phyloP scores from a whole-genome alignment of 2,329 filamentous ascomycete species.

The Colletotrichum trifolii region DNA sequence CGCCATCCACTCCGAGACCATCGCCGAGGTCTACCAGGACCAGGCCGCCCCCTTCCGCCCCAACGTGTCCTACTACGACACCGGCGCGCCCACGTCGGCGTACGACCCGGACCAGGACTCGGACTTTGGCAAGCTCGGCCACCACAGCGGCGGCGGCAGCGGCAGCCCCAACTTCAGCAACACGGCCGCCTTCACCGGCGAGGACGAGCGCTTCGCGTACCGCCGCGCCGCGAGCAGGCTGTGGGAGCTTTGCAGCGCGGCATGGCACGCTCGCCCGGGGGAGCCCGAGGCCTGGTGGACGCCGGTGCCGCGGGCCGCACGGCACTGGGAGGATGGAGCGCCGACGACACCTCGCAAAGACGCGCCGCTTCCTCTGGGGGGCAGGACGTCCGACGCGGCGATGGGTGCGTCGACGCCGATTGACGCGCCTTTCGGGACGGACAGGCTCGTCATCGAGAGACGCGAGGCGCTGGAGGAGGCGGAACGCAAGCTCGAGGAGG shows the following conservation, averaged over 20 bases:
- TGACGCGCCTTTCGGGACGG: slow-evolving; percentile 49
- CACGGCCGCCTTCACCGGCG: slow-evolving; percentile 76
- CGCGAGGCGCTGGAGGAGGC: slow-evolving; percentile 48
- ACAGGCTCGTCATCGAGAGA: slow-evolving; percentile 44
- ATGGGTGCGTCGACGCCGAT: slow-evolving; percentile 42
- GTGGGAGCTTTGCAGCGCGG: slow-evolving; percentile 82
- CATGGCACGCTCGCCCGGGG: slow-evolving; percentile 75
- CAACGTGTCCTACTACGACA: slow-evolving; percentile 76
- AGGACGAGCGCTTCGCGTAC: slow-evolving; percentile 85
- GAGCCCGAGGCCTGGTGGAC: slow-evolving; percentile 64
- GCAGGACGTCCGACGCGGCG: slow-evolving; percentile 14
- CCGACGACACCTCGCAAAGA: slow-evolving; percentile 30
- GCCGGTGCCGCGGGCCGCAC: slow-evolving; percentile 70
- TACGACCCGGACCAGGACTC: slow-evolving; percentile 69
- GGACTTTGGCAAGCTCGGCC: slow-evolving; percentile 58
- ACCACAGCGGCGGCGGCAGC: slow-evolving; percentile 19
- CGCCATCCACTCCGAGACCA: slow-evolving; percentile 56
- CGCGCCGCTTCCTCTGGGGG: slow-evolving; percentile 1
- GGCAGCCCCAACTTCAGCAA: slow-evolving; percentile 73
- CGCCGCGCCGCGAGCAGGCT: slow-evolving; percentile 80
- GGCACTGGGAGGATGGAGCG: slow-evolving; percentile 71
- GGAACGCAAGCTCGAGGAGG: slow-evolving; percentile 25
- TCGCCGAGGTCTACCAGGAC: slow-evolving; percentile 80
- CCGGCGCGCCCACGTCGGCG: slow-evolving; percentile 54
- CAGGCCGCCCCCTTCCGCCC: slow-evolving; percentile 81